Evolutionary conservation across 495 filamentous ascomycete species (phyloP).

Genomic region (Niebla homalea): DNA sequence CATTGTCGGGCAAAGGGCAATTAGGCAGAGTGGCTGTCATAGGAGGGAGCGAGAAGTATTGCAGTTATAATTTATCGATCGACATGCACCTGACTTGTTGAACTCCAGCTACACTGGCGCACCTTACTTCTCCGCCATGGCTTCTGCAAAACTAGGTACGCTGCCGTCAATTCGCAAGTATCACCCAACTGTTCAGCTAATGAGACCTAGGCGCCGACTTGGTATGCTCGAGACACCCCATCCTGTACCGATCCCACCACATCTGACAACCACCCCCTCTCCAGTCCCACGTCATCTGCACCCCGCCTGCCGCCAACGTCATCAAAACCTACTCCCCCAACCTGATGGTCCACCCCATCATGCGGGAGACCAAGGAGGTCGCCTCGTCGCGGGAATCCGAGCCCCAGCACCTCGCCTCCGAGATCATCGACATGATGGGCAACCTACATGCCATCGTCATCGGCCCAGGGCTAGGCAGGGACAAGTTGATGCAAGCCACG

Average conservation of each 20-base stretch:
- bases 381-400: slow-evolving; percentile 26
- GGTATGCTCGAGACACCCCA: slow-evolving; percentile 31
- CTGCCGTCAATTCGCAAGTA: slow-evolving; percentile 12
- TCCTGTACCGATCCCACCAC: slow-evolving; percentile 8
- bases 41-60: slow-evolving; percentile 76
- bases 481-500: slow-evolving; percentile 79
- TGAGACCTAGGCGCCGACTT: slow-evolving; percentile 55
- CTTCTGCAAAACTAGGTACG: slow-evolving; percentile 65
- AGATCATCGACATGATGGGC: slow-evolving; percentile 66
- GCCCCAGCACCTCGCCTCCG: slow-evolving; percentile 44
- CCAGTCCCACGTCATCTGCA: slow-evolving; percentile 94
- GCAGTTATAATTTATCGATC: background rate
- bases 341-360: slow-evolving; percentile 93
- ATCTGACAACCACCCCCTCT: slow-evolving; percentile 4
- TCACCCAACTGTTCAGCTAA: slow-evolving; percentile 1
- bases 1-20: slow-evolving; percentile 48
- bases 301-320: slow-evolving; percentile 70
- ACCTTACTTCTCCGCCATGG: slow-evolving; percentile 96
- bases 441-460: slow-evolving; percentile 89
- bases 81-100: background rate
- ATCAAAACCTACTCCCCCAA: slow-evolving; percentile 98
- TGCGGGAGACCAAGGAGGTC: slow-evolving; percentile 53
- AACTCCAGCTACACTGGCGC: slow-evolving; percentile 80
- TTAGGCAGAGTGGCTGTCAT: slow-evolving; percentile 87
- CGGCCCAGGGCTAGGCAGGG: slow-evolving; percentile 82